A percentile compares a stretch with the other conserved stretches of the same genome.
phyloP scores from a whole-genome alignment of 805 yeast species.

The Kazachstania africana region DNA sequence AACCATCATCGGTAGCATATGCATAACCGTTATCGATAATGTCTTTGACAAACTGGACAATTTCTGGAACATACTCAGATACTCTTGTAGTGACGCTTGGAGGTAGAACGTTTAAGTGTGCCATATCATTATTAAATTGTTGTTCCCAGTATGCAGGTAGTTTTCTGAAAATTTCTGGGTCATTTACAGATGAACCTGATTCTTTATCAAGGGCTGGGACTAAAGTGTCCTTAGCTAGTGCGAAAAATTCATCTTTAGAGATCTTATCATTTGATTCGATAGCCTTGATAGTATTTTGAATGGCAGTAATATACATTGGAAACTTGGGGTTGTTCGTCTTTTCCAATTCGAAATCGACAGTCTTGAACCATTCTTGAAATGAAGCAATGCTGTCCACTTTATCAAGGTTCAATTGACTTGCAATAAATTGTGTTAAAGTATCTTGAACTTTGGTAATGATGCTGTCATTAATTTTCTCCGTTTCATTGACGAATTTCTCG shows the following conservation, averaged over 20 bases:
- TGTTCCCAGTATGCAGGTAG: conserved; percentile 86
- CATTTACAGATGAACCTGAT: conserved; percentile 66
- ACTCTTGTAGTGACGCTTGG: conserved; percentile 87
- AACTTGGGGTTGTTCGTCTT: conserved; percentile 64
- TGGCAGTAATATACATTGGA: conserved; percentile 73
- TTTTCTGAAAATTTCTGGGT: conserved; percentile 70
- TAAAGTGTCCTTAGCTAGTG: conserved; percentile 56
- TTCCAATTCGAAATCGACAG: conserved; percentile 38
- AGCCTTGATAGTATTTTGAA: conserved; percentile 35
- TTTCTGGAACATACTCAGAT: conserved; percentile 90
- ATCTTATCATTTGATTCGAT: conserved; percentile 14
- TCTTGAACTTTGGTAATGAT: conserved; percentile 26
- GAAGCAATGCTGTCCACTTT: conserved; percentile 21
- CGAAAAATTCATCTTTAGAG: conserved; percentile 30
- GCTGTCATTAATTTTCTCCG: conserved; percentile 7
- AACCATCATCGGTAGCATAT: conserved; percentile 72
- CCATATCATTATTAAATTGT: conserved; percentile 79
- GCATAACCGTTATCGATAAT: conserved; percentile 78
- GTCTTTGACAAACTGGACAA: conserved; percentile 61
- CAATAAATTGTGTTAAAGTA: conserved; percentile 40
- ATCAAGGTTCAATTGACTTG: conserved; percentile 42
- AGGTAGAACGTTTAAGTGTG: conserved; percentile 67
- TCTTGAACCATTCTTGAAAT: conserved; percentile 40
- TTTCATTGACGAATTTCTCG: conserved; percentile 29
- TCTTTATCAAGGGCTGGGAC: conserved; percentile 62